Percentiles rank a stretch among this genome's conserved stretches.
Evolutionary conservation across 2,329 filamentous ascomycete species (phyloP).

Genomic region (Sclerotinia borealis): DNA sequence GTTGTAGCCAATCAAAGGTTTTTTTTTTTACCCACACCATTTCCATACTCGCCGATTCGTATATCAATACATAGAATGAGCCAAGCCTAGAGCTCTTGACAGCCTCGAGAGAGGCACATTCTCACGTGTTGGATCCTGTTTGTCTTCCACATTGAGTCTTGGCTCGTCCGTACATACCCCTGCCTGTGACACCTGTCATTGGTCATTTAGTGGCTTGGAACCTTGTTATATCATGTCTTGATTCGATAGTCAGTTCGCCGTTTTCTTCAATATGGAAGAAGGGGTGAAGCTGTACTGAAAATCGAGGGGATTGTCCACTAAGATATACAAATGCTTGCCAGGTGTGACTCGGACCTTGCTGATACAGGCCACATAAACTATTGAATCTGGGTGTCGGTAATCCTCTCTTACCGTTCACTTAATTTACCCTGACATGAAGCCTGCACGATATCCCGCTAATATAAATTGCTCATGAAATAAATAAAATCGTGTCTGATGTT

Average conservation of each 20-base stretch:
- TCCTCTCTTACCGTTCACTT: background rate
- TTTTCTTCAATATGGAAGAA: conserved; percentile 1
- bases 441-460: conserved; percentile 13
- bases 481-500: conserved; percentile 11
- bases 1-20: conserved; percentile 2
- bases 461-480: conserved; percentile 17
- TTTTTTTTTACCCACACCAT: background rate
- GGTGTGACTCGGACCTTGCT: background rate
- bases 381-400: conserved; percentile 8
- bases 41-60: background rate
- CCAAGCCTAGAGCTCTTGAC: background rate
- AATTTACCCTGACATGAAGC: conserved; percentile 8
- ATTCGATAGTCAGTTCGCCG: conserved; percentile 5
- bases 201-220: conserved; percentile 4
- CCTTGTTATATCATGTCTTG: background rate
- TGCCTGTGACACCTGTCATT: conserved; percentile 7
- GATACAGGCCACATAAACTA: conserved; percentile 3
- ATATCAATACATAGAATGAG: background rate
- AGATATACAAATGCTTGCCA: conserved; percentile 5
- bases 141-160: background rate
- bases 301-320: background rate
- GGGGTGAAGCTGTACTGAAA: background rate
- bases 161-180: background rate
- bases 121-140: conserved; percentile 4
- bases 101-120: background rate